Conservation (phyloP, 225 moss, liverwort and hornwort species). For the Bryum argenteum region DNA sequence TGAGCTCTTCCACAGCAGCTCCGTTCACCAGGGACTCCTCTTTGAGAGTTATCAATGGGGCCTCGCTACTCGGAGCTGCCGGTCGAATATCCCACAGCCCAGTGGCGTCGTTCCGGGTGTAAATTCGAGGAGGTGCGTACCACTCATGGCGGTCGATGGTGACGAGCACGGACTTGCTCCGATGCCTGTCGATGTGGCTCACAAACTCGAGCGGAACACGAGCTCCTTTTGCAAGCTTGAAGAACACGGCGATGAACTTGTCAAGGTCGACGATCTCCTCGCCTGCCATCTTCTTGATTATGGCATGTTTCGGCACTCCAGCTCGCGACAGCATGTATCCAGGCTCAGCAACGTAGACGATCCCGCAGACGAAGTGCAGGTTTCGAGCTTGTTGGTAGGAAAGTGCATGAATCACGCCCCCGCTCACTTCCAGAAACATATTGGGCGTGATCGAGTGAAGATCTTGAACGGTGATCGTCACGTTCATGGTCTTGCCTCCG, state of each 20-base stretch:
- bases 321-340: conserved; percentile 91
- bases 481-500: conserved; percentile 63
- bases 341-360: conserved; percentile 71
- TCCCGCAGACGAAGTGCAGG: conserved; percentile 45
- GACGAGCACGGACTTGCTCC: conserved; percentile 88
- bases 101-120: conserved; percentile 74
- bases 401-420: conserved; percentile 82
- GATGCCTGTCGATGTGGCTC: conserved; percentile 72
- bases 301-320: conserved; percentile 87
- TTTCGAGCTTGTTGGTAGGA: conserved; percentile 85
- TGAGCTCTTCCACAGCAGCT: conserved; percentile 12
- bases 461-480: conserved; percentile 69
- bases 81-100: conserved; percentile 76
- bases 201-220: conserved; percentile 83
- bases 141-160: conserved; percentile 89
- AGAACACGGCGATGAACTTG: conserved; percentile 64
- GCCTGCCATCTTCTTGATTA: conserved; percentile 86
- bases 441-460: conserved; percentile 84
- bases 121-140: conserved; percentile 80
- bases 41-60: conserved; percentile 23
- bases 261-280: conserved; percentile 72
- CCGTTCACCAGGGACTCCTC: conserved; percentile 39
- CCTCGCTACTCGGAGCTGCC: conserved; percentile 33
- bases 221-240: conserved; percentile 62
- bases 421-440: conserved; percentile 79